A percentile compares a stretch with the other conserved stretches of the same genome.
These are phyloP conservation scores for Candida suzukii DNA, from an alignment of 805 yeast genomes.

Conservation along the genomic window DNA sequence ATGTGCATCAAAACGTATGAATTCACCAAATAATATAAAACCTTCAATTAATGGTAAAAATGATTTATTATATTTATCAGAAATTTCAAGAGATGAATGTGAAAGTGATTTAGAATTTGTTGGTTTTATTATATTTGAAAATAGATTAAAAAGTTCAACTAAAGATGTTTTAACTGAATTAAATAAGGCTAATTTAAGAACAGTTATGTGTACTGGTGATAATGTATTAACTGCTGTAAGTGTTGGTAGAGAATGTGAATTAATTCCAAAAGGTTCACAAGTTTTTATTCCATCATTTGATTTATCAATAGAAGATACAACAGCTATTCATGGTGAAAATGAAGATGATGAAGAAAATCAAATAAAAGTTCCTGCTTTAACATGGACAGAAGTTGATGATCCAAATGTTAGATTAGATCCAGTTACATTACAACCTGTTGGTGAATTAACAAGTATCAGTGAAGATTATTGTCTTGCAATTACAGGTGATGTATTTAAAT, in stretches of 20 bases:
- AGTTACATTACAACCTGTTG: constrained; percentile 46
- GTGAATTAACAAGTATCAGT: constrained; percentile 16
- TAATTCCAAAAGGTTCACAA: constrained; percentile 37
- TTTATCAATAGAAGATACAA: not conserved
- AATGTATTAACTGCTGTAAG: constrained; percentile 90
- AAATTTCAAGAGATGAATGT: constrained; percentile 50
- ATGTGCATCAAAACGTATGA: constrained; percentile 56
- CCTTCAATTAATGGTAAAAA: constrained; percentile 15
- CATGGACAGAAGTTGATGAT: constrained; percentile 68
- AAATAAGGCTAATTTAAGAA: constrained; percentile 64
- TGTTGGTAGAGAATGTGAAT: constrained; percentile 79
- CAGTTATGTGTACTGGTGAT: constrained; percentile 97
- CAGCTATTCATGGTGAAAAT: constrained; percentile 1
- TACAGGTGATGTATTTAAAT: constrained; percentile 88
- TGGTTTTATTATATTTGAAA: constrained; percentile 91
- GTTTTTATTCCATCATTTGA: constrained; percentile 58
- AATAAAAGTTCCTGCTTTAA: constrained; percentile 26
- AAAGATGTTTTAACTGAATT: constrained; percentile 52
- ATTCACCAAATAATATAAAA: constrained; percentile 7
- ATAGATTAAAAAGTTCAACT: constrained; percentile 73
- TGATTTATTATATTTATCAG: constrained; percentile 44
- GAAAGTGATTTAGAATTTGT: constrained; percentile 67
- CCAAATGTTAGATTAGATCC: constrained; percentile 54
- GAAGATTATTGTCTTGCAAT: constrained; percentile 65
- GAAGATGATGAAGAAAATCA: constrained; percentile 5